These are phyloP conservation scores for Hordeum marinum DNA, from an alignment of 176 grass and related monocot genomes.

Conservation along the genomic window DNA sequence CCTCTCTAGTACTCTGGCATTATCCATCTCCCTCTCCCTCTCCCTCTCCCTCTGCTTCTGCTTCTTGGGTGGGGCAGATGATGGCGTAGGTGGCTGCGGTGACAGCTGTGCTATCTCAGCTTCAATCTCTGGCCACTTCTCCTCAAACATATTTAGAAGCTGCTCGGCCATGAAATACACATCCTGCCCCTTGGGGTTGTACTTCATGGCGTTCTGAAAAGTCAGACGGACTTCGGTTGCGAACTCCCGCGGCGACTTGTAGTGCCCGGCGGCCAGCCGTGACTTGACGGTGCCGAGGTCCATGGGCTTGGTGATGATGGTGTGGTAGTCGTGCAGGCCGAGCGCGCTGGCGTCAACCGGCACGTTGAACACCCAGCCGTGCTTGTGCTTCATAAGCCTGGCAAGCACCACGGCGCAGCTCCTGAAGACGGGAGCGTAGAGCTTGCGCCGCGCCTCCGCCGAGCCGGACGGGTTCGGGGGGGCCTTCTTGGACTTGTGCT, in stretches of 20 bases:
- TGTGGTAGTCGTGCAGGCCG: conserved; percentile 78
- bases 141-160: conserved; percentile 59
- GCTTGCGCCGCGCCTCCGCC: conserved; percentile 45
- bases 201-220: conserved; percentile 84
- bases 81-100: conserved; percentile 41
- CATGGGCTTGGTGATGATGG: conserved; percentile 77
- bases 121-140: conserved; percentile 59
- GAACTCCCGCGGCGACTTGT: conserved; percentile 59
- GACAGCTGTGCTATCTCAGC: conserved; percentile 48
- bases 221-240: conserved; percentile 66
- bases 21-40: conserved; percentile 34
- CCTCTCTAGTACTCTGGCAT: conserved; percentile 55
- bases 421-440: conserved; percentile 52
- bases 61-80: conserved; percentile 49
- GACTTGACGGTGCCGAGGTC: conserved; percentile 77
- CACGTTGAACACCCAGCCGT: conserved; percentile 83
- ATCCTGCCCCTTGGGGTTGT: conserved; percentile 73
- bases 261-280: conserved; percentile 48
- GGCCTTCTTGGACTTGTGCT: conserved; percentile 67
- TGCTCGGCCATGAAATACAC: conserved; percentile 73
- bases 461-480: conserved; percentile 22
- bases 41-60: conserved; percentile 24
- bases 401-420: conserved; percentile 49
- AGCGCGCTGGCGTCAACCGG: conserved; percentile 77
- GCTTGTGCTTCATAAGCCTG: conserved; percentile 76